Percentiles rank a stretch among this genome's conserved stretches.
Conservation (phyloP, 352 stramenopile genomes). For the Phytophthora macrochlamydospora region DNA sequence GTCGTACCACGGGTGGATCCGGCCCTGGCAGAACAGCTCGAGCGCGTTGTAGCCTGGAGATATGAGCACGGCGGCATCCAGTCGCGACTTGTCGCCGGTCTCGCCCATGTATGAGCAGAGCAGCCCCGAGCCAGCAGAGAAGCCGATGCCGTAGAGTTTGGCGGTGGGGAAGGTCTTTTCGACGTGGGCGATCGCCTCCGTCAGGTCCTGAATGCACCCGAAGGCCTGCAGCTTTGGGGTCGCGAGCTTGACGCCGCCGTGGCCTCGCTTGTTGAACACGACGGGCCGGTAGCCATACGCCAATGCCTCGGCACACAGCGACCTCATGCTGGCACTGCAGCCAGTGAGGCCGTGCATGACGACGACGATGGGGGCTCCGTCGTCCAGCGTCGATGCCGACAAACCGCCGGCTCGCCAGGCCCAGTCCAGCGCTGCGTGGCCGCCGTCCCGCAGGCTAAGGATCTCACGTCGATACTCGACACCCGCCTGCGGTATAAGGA, state of each 20-base stretch:
- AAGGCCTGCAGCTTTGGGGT: constrained; percentile 77
- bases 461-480: constrained; percentile 70
- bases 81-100: constrained; percentile 49
- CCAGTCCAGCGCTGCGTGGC: constrained; percentile 76
- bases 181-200: constrained; percentile 57
- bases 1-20: constrained; percentile 71
- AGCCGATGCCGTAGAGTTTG: constrained; percentile 70
- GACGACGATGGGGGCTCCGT: constrained; percentile 58
- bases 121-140: constrained; percentile 71
- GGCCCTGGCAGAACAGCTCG: constrained; percentile 71
- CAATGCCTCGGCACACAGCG: constrained; percentile 67
- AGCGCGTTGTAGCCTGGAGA: constrained; percentile 80
- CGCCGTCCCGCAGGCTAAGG: constrained; percentile 59
- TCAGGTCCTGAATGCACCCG: constrained; percentile 64
- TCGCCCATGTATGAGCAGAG: constrained; percentile 79
- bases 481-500: constrained; percentile 61
- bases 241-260: constrained; percentile 62
- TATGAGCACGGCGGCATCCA: constrained; percentile 67
- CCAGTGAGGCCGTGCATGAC: constrained; percentile 76
- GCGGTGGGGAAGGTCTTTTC: constrained; percentile 49
- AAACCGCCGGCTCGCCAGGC: constrained; percentile 37
- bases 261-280: constrained; percentile 86
- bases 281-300: constrained; percentile 71
- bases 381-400: constrained; percentile 13
- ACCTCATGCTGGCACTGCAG: constrained; percentile 66